Evolutionary conservation across 495 filamentous ascomycete species (phyloP).

Genomic region (Penicillium subrubescens): DNA sequence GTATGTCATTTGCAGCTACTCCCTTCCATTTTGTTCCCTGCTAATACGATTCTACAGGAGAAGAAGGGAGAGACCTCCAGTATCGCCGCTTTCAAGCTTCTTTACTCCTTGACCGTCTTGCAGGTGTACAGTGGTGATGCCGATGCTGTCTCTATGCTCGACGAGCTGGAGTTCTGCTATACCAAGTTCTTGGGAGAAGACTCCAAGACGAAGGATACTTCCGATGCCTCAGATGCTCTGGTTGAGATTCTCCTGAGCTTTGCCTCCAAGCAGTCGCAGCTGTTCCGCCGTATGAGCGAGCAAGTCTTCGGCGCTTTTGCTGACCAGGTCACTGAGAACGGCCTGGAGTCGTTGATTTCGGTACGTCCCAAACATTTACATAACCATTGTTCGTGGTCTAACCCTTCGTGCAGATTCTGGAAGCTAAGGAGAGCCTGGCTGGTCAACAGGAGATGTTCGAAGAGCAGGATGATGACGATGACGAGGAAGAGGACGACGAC

Average conservation of each 20-base stretch:
- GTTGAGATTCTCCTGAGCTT: slow-evolving; percentile 88
- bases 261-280: slow-evolving; percentile 78
- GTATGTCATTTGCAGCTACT: slow-evolving; percentile 23
- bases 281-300: slow-evolving; percentile 83
- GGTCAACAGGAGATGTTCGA: slow-evolving; percentile 89
- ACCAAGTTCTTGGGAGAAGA: slow-evolving; percentile 57
- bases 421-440: slow-evolving; percentile 75
- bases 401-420: slow-evolving; percentile 55
- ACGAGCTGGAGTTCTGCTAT: slow-evolving; percentile 73
- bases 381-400: neutral
- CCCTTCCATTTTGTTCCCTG: neutral
- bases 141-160: slow-evolving; percentile 74
- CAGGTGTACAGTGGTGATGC: slow-evolving; percentile 88
- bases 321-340: slow-evolving; percentile 65
- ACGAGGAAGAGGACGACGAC: slow-evolving; percentile 40
- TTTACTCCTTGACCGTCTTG: slow-evolving; percentile 83
- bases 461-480: slow-evolving; percentile 65
- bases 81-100: slow-evolving; percentile 67
- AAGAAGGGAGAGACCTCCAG: slow-evolving; percentile 40
- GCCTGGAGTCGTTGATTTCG: slow-evolving; percentile 69
- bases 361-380: slow-evolving; percentile 31
- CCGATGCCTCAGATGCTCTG: slow-evolving; percentile 70
- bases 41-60: slow-evolving; percentile 29
- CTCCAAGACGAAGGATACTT: slow-evolving; percentile 51
- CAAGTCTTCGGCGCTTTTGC: slow-evolving; percentile 85